Conservation (phyloP, 2,329 filamentous ascomycete species). For the Apiospora marii region DNA sequence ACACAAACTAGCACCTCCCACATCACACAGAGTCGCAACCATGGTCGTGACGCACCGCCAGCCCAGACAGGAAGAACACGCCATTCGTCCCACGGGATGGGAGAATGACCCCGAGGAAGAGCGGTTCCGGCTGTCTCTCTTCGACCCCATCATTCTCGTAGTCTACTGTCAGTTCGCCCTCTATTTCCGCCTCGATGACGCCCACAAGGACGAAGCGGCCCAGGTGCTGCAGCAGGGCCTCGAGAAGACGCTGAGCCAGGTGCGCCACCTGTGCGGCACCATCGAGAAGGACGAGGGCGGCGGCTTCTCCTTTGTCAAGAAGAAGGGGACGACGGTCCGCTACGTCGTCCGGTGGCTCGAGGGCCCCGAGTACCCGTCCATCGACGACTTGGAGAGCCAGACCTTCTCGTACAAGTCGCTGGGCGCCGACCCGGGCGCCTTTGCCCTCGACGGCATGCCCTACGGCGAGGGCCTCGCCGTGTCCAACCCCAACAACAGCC, state of each 20-base stretch:
- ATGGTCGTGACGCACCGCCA: background rate
- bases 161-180: slow-evolving; percentile 30
- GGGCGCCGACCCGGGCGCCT: slow-evolving; percentile 38
- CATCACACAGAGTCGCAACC: background rate
- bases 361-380: slow-evolving; percentile 42
- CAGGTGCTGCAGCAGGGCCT: slow-evolving; percentile 38
- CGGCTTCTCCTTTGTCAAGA: slow-evolving; percentile 48
- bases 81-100: slow-evolving; percentile 27
- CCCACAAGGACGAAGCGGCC: slow-evolving; percentile 20
- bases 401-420: slow-evolving; percentile 45
- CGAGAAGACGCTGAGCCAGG: slow-evolving; percentile 46
- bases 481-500: slow-evolving; percentile 43
- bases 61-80: slow-evolving; percentile 3
- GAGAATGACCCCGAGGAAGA: slow-evolving; percentile 26
- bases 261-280: slow-evolving; percentile 47
- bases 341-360: slow-evolving; percentile 50
- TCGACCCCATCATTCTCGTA: slow-evolving; percentile 20
- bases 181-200: slow-evolving; percentile 27
- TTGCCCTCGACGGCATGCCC: slow-evolving; percentile 46
- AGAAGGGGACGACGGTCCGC: slow-evolving; percentile 42
- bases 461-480: slow-evolving; percentile 48
- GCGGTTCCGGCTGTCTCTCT: slow-evolving; percentile 23
- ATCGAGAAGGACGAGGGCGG: slow-evolving; percentile 48
- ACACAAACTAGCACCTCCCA: background rate
- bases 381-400: slow-evolving; percentile 47